Base-by-base conservation (phyloP, 2,329 filamentous ascomycete genomes). In the Fusarium sarcochroum region DNA sequence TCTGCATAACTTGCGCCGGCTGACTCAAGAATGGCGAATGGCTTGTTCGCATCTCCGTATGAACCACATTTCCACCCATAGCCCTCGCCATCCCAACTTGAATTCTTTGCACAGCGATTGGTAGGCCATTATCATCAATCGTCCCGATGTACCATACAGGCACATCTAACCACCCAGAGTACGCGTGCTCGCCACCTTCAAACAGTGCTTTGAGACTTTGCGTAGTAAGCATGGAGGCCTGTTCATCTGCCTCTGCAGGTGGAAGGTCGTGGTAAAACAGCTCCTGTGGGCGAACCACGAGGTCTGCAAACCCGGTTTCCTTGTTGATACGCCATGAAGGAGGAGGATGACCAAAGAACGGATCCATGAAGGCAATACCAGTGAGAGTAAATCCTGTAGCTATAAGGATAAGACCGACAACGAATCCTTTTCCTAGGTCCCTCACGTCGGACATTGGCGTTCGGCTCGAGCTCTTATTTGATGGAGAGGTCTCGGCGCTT, bases 131-230 rank as follows among this genome's bases (percentile, higher is more conserved):
- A 11, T 55, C 52, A 7, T 55, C 34, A 15, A 32, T 7, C 3
- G 52, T 50, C 17, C 52, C 52, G 7, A 55, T 50, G 34, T 40
- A 55, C 52, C 52, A 55, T 10, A 49, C 34, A 20, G 52, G 52
- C 3, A 55, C 52, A 34, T 55, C 44, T 1, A 55, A 1, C 52
- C 52, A 55, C 5, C 52, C 52, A 6, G 52, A 49, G 34, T 55
- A 55, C 0, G 52, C 20, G 8, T 14, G 14, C 18, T 49, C 44
- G 2, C 52, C 17, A 0, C 52, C 52, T 40, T 49, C 23, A 20
- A 40, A 55, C 4, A 55, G 4, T 32, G 52, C 52, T 40, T 20
- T 55, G 2, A 55, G 52, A 8, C 44, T 55, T 40, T 55, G 52
- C 2, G 52, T 55, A n/a, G 23, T 49, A n/a, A 55, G 52, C 52